These are phyloP conservation scores for Flammula alnicola DNA, from an alignment of 1,284 basidiomycete species.

Conservation along the genomic window DNA sequence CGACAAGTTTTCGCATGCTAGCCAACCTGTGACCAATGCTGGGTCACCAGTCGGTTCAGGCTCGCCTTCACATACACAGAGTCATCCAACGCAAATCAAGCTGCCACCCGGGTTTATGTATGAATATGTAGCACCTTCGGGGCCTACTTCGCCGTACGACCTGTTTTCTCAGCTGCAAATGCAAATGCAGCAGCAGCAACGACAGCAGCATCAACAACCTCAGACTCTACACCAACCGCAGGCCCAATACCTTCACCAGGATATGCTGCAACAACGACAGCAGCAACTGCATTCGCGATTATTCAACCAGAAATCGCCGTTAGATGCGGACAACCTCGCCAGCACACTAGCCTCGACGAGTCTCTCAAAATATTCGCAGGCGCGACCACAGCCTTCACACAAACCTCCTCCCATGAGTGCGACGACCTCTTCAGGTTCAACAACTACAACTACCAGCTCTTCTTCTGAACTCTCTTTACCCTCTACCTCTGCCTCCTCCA, in stretches of 20 bases:
- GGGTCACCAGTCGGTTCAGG: slow-evolving; percentile 17
- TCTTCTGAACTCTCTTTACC: no score
- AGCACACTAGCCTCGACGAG: no score
- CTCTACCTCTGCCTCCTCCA: no score
- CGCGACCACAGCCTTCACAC: no score
- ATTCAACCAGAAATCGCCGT: no score
- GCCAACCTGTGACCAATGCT: slow-evolving; percentile 34
- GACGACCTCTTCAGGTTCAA: no score
- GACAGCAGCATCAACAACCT: slow-evolving; percentile 20
- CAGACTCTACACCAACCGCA: slow-evolving; percentile 12
- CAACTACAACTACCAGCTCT: no score
- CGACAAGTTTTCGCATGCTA: slow-evolving; percentile 69
- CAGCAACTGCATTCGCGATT: slow-evolving; percentile 6
- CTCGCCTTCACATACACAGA: no score
- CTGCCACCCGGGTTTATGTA: slow-evolving; percentile 32
- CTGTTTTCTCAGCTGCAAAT: slow-evolving; percentile 26
- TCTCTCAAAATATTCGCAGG: no score
- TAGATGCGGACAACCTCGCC: no score
- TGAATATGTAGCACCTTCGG: slow-evolving; percentile 38
- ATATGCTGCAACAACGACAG: no score
- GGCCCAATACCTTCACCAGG: neutral
- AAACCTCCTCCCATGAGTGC: no score
- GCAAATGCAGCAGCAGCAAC: slow-evolving; percentile 10
- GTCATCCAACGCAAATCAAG: slow-evolving; percentile 25
- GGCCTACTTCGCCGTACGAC: slow-evolving; percentile 46